These are phyloP conservation scores for Aspergillus ochraceoroseus DNA, from an alignment of 2,329 filamentous ascomycete genomes.

Conservation along the genomic window DNA sequence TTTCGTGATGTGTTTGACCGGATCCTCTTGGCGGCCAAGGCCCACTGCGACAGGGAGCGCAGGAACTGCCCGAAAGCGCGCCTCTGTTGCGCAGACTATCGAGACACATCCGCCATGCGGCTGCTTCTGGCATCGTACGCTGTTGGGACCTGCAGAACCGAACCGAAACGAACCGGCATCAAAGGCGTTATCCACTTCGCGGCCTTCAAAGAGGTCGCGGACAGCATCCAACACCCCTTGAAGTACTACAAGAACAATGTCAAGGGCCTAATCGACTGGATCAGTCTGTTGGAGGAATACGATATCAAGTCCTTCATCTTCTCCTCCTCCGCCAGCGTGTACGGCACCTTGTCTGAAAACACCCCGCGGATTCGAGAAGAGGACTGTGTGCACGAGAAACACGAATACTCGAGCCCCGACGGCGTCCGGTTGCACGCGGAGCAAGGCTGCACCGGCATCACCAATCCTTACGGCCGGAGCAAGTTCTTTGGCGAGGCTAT, in stretches of 20 bases:
- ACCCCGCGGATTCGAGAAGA: constrained; percentile 50
- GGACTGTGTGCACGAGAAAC: constrained; percentile 50
- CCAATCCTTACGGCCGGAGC: constrained; percentile 60
- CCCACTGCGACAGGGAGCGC: constrained; percentile 32
- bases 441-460: constrained; percentile 54
- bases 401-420: constrained; percentile 42
- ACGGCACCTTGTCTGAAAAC: constrained; percentile 49
- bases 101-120: constrained; percentile 6
- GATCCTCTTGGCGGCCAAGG: constrained; percentile 28
- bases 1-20: constrained; percentile 31
- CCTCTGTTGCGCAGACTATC: constrained; percentile 10
- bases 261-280: constrained; percentile 56
- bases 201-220: constrained; percentile 60
- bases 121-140: constrained; percentile 28
- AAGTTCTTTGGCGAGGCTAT: constrained; percentile 65
- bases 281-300: constrained; percentile 53
- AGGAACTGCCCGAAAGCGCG: constrained; percentile 4
- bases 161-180: constrained; percentile 46
- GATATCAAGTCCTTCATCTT: constrained; percentile 62
- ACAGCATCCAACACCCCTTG: constrained; percentile 56
- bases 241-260: constrained; percentile 65
- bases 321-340: constrained; percentile 62
- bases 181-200: constrained; percentile 63
- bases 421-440: constrained; percentile 32
- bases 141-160: constrained; percentile 42